Percentiles rank a stretch among this genome's conserved stretches.
Evolutionary conservation across 495 filamentous ascomycete species (phyloP).

Genomic region (Aspergillus sparsus): DNA sequence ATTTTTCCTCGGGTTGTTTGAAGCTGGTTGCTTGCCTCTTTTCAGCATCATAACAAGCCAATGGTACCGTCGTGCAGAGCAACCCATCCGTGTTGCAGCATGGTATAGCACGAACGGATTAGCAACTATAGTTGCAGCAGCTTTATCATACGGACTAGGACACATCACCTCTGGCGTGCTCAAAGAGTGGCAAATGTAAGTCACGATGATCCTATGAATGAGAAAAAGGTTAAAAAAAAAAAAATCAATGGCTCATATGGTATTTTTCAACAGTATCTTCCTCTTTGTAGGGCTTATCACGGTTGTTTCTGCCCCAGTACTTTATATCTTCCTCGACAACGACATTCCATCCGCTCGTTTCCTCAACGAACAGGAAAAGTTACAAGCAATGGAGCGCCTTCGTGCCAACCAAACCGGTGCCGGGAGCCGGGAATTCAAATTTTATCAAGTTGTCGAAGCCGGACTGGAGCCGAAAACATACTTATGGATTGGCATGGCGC

Average conservation of each 20-base stretch:
- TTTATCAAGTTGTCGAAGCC: constrained; percentile 48
- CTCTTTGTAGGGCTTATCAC: constrained; percentile 54
- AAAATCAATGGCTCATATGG: neutral
- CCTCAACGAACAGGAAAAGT: constrained; percentile 58
- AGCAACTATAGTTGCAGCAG: constrained; percentile 50
- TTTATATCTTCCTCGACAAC: constrained; percentile 50
- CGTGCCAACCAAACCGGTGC: constrained; percentile 64
- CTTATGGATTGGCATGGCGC: constrained; percentile 51
- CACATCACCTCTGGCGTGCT: constrained; percentile 54
- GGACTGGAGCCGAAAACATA: constrained; percentile 51
- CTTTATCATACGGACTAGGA: constrained; percentile 52
- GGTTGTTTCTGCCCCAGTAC: constrained; percentile 42
- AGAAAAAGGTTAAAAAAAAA: neutral
- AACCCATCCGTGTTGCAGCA: constrained; percentile 50
- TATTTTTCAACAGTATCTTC: constrained; percentile 35
- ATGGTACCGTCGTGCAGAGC: constrained; percentile 53
- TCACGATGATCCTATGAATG: neutral
- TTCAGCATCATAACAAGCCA: constrained; percentile 55
- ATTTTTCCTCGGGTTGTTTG: constrained; percentile 51
- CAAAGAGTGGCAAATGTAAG: constrained; percentile 64
- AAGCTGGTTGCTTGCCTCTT: constrained; percentile 60
- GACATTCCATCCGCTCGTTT: constrained; percentile 58
- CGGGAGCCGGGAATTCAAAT: constrained; percentile 48
- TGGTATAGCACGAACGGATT: constrained; percentile 54
- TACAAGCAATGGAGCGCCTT: constrained; percentile 61